Base-by-base conservation (phyloP, 2,329 filamentous ascomycete species). In the Penicillium italicum region DNA sequence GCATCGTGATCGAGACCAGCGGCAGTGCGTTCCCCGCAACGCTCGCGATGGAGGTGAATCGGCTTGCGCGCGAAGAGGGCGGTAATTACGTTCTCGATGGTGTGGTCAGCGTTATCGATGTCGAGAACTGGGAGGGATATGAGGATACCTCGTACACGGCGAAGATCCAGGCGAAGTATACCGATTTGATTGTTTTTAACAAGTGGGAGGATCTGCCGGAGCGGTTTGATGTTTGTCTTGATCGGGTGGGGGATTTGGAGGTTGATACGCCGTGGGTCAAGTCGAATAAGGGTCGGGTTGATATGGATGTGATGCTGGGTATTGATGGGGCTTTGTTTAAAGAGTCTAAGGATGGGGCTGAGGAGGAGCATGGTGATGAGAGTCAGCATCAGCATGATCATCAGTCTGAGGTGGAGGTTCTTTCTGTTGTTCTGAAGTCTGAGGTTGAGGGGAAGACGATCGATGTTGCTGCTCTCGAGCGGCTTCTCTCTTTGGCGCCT, bases 81-180 rank as follows among this genome's bases (percentile, higher is more conserved):
- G 83, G 83, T 0, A 74, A 77, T 28, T 96, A 91, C 67, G 80
- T 84, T 5, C 82, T 97, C 1, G 92, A 97, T 67, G 92, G 92
- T 11, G 91, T 97, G 50, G 84, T 96, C 60, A 90, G 85, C 65
- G 91, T 96, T 22, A 86, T 97, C 56, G 92, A 97, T 68, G 91
- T 95, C 11, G 92, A 96, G 81, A 97, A 97, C 69, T 97, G 91
- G 91, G 79, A 85, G 67, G 92, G 92, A 0, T 97, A 97, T 69
- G 90, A 94, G 65, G 91, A 95, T 72, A 95, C 89, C 24, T 91
- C 87, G 56, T 93, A 90, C 69, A 97, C 92, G 54, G 92, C 92
- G 7, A 87, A 88, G 69, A 80, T 96, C 63, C 92, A 97, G 79
- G 92, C 91, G 4, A 80, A 84, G 60, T 96, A 95, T 72, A 97